A percentile compares a stretch with the other conserved stretches of the same genome.
These are phyloP conservation scores for Trichosporon ovoides DNA, from an alignment of 1,284 basidiomycete species.

Conservation along the genomic window DNA sequence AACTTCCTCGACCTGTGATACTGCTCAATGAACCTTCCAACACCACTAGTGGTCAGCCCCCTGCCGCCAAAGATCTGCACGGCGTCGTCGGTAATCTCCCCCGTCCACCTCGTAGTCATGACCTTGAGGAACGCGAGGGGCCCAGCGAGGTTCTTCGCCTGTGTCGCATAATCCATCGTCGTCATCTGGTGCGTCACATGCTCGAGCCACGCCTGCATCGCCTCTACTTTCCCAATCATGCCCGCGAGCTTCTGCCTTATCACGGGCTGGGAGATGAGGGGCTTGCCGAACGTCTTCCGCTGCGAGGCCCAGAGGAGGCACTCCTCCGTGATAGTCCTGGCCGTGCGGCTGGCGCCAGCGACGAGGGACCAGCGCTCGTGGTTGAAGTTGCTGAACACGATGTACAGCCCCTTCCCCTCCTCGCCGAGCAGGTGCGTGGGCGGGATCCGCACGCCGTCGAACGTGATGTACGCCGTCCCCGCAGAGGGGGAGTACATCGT, in stretches of 20 bases:
- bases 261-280: slow-evolving; percentile 73
- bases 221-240: slow-evolving; percentile 79
- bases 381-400: slow-evolving; percentile 57
- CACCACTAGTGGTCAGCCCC: neutral
- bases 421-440: slow-evolving; percentile 78
- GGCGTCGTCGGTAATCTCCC: neutral
- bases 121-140: slow-evolving; percentile 54
- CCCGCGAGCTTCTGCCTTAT: slow-evolving; percentile 66
- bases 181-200: slow-evolving; percentile 86
- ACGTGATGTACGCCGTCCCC: slow-evolving; percentile 75
- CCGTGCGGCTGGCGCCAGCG: slow-evolving; percentile 36
- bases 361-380: slow-evolving; percentile 43
- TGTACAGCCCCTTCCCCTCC: slow-evolving; percentile 73
- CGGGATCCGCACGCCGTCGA: slow-evolving; percentile 81
- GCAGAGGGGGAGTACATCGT: slow-evolving; percentile 75
- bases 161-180: slow-evolving; percentile 71
- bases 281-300: slow-evolving; percentile 76
- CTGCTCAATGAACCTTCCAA: slow-evolving; percentile 2
- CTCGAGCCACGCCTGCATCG: slow-evolving; percentile 82
- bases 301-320: slow-evolving; percentile 62
- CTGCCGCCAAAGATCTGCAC: neutral
- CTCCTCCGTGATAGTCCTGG: slow-evolving; percentile 47
- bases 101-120: slow-evolving; percentile 58
- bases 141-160: slow-evolving; percentile 51
- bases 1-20: neutral